Conservation (phyloP, 2,329 filamentous ascomycete species). For the Talaromyces rugulosus region DNA sequence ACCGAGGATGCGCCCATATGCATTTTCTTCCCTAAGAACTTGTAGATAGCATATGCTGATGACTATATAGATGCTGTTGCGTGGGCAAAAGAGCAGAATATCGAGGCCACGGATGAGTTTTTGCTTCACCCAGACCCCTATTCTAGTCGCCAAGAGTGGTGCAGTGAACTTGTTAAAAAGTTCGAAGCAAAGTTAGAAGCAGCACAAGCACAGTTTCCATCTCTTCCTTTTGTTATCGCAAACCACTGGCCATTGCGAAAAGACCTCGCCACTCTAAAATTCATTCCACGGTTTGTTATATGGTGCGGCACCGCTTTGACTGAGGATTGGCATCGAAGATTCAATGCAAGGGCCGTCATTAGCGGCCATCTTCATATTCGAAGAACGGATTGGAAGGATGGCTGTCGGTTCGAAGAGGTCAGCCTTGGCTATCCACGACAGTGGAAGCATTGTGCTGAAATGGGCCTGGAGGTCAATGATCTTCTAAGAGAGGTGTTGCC, state of each 20-base stretch:
- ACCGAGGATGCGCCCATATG: not conserved
- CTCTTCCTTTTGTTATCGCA: slow-evolving; percentile 8
- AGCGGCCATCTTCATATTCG: slow-evolving; percentile 12
- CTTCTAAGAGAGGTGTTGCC: slow-evolving; percentile 10
- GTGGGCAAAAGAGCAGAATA: slow-evolving; percentile 11
- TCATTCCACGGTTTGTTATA: slow-evolving; percentile 9
- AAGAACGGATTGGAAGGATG: slow-evolving; percentile 10
- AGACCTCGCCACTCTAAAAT: slow-evolving; percentile 10
- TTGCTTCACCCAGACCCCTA: slow-evolving; percentile 12
- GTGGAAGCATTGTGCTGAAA: slow-evolving; percentile 11
- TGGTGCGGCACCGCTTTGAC: slow-evolving; percentile 12
- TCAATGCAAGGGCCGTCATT: slow-evolving; percentile 10
- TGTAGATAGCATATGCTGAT: not conserved
- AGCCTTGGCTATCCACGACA: slow-evolving; percentile 12
- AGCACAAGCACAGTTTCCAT: not conserved
- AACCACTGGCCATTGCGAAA: slow-evolving; percentile 12
- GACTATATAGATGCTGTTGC: slow-evolving; percentile 6
- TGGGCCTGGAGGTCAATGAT: slow-evolving; percentile 9
- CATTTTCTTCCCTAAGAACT: not conserved
- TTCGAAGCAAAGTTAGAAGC: slow-evolving; percentile 7
- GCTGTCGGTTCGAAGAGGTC: slow-evolving; percentile 12
- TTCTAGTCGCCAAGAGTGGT: slow-evolving; percentile 9
- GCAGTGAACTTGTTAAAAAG: slow-evolving; percentile 6
- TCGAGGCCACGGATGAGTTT: slow-evolving; percentile 11
- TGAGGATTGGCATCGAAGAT: slow-evolving; percentile 9